Evolutionary conservation across 2,329 filamentous ascomycete species (phyloP), one percentile per base, ranked within the genome.

Genomic region (Celoporthe dispersa): DNA sequence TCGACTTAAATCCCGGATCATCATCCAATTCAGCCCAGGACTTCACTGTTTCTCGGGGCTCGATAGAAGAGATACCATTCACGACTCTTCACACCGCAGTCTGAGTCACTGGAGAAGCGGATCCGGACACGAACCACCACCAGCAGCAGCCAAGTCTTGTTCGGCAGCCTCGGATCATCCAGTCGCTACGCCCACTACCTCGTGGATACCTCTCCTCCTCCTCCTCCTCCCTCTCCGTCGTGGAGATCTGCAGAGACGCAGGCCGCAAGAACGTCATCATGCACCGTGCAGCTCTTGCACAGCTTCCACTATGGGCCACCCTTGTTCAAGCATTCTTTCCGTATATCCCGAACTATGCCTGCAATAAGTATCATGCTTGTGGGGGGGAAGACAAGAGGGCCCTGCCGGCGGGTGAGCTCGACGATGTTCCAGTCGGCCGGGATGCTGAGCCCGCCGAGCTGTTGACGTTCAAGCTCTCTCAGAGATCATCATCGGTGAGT

Each of bases 261-360:
- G 39, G 41, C 2, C 33, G 60, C 37, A 51, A 44, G 28, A 16
- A n/a, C 62, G 59, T 71, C 76, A 79, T 68, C 71, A 87, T 87
- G 85, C 80, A 80, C 73, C 75, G 80, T 64, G 73, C 76, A 59
- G 66, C 81, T 70, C 73, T 87, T 59, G 75, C 84, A 70, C 83
- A 83, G 75, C 76, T 88, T 76, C 81, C 84, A 74, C 75, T 87
- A 76, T 86, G 83, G 79, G 79, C 81, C 68, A 79, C 82, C 53
- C 77, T 80, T 64, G 80, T 80, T 68, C 77, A 82, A 66, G 86
- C 86, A 66, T 86, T 88, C 75, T 84, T 78, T 64, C 83, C 83
- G 5, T 86, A 81, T 75, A 76, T 75, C 31, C 83, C 84, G 67
- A 69, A 66, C 33, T 74, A 73, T 25, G 71, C 74, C 60, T 78